phyloP scores from a whole-genome alignment of 108 stramenopile genomes.

The Fragilariopsis cylindrus region DNA sequence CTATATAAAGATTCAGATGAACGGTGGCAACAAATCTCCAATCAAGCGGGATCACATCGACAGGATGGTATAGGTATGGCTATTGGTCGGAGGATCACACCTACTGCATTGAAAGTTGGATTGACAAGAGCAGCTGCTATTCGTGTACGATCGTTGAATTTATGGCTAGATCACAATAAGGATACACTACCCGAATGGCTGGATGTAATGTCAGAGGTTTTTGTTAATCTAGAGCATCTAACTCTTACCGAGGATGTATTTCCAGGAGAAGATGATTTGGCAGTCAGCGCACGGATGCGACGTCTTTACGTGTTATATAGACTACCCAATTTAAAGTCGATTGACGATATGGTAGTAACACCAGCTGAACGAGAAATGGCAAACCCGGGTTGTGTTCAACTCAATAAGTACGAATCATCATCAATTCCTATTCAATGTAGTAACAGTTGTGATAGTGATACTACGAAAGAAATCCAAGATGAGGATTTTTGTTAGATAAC shows the following conservation, averaged over 20 bases:
- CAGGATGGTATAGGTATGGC: constrained; percentile 29
- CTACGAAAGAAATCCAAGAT: background rate
- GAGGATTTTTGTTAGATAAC: background rate
- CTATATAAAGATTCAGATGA: constrained; percentile 9
- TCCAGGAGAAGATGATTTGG: constrained; percentile 29
- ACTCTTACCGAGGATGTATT: constrained; percentile 22
- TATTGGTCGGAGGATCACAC: constrained; percentile 9
- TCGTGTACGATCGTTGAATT: constrained; percentile 22
- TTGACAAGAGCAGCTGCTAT: constrained; percentile 15
- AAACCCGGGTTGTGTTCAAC: background rate
- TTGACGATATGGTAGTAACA: constrained; percentile 39
- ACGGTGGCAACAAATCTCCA: constrained; percentile 36
- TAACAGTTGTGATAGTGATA: background rate
- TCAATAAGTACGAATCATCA: background rate
- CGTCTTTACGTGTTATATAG: constrained; percentile 44
- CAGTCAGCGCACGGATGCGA: constrained; percentile 41
- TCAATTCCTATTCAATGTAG: background rate
- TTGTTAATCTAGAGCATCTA: constrained; percentile 41
- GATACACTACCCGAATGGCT: constrained; percentile 33
- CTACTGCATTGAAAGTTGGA: constrained; percentile 22
- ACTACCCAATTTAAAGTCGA: constrained; percentile 37
- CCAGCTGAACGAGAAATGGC: constrained; percentile 33
- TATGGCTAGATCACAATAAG: constrained; percentile 17
- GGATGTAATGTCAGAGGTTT: constrained; percentile 31
- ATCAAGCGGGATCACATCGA: constrained; percentile 44